Evolutionary conservation across 1,284 basidiomycete genomes (phyloP), one percentile per base, ranked within the genome.

Genomic region (Fomitopsis schrenkii): DNA sequence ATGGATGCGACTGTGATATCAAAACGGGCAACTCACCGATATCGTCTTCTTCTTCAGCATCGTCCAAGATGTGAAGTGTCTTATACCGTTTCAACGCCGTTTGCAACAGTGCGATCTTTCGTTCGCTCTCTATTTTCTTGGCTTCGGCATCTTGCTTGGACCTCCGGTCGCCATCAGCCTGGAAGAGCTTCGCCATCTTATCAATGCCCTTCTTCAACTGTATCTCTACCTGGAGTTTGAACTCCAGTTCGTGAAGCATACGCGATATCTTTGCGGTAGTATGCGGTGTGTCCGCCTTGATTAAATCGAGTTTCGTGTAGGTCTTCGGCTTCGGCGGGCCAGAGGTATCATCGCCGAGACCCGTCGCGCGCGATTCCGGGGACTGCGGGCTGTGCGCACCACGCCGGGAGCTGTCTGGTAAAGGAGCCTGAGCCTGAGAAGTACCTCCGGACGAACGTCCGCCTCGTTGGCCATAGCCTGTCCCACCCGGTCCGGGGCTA

Each of bases 201-300:
- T 99, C 97, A 70, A 98, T 98, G 54, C 97, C 97, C 71, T 90
- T 86, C 81, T 97, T 97, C 83, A 98, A 98, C 78, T 99, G 96
- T 80, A 93, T 88, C 77, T 99, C 97, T 67, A 99, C 94, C 76
- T 97, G 94, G 58, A 98, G 89, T 80, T 99, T 99, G 86, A 98
- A 98, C 76, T 99, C 96, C 67, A 99, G 89, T 77, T 98, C 96
- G 76, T 98, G 95, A 61, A 99, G 86, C 97, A 98, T 98, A 68
- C 90, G 88, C 53, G 95, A 93, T 74, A 99, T 98, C 81, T 98
- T 99, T 65, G 94, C 93, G 5, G 95, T 92, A 26, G 95, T 97
- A 72, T 97, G 88, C 22, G 97, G 97, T 42, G 96, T 97, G 77
- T 99, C 97, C 67, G 96, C 95, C 76, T 97, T 97, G 77, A 98